Evolutionary conservation across 768 basidiomycete genomes (phyloP), one percentile per base, ranked within the genome.

Genomic region (Panaeolus cyanescens): DNA sequence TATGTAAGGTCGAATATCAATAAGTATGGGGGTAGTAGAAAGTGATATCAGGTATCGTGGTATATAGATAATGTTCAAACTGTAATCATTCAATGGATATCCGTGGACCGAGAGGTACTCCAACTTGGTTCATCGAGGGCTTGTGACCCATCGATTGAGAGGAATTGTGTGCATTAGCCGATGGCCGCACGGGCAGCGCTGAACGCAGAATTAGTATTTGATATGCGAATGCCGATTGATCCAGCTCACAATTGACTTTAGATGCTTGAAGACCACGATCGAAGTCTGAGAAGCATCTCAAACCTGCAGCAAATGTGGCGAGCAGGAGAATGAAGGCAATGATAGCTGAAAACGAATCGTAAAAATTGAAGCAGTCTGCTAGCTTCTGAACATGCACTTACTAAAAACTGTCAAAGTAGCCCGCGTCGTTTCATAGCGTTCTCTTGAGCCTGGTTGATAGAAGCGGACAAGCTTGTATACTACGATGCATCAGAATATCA

Each of bases 391-490:
- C 30, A 15, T 55, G 15, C 13, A 63, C 75, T 64, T 68, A 95
- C 93, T 91, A 79, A 94, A 95, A 31, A 86, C 81, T 4, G 92
- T 92, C 12, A 95, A 77, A 7, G 93, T 91, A 56, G 85, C 88
- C 56, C 92, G 82, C 19, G 92, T 93, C n/a, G 90, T 86, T 22
- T 72, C 67, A 67, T 95, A 95, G 64, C 82, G 77, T 0, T 37
- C 65, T 50, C 72, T 64, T 6, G 89, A 86, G 3, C 68, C 62
- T 3, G 91, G 90, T 25, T 85, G 75, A 70, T 91, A 95, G 77
- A 94, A 91, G 20, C 93, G 87, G 62, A 88, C 85, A n/a, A 95
- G 82, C 69, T 95, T 95, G 73, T 89, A 95, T 55, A 94, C 90
- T 93, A 60, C 13, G 55, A 19, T 15, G n/a, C 32, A 9, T 50